Base-by-base conservation (phyloP, 1,139 yeast species). In the Martiniozyma asiatica region DNA sequence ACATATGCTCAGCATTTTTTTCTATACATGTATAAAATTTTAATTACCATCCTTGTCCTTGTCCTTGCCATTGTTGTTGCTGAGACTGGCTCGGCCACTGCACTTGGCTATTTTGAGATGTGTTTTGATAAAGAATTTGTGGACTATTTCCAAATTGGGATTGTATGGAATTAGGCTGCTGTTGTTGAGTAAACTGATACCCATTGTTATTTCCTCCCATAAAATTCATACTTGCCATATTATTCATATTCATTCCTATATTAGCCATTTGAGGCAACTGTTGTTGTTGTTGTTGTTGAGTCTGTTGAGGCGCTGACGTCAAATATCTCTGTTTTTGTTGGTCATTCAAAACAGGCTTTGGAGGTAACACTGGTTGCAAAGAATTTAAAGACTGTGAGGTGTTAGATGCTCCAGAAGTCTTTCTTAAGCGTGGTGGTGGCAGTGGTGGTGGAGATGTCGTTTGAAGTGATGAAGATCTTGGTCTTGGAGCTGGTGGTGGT, bases 341-440 rank as follows among this genome's bases (percentile, higher is more conserved):
- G 10, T 38, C 42, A 32, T 38, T 50, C 26, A 41, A 35, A 6
- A 41, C n/a, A 7, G 55, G 51, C 29, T 43, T 47, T 4, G 55
- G 52, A 9, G 55, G 62, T 1, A 72, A 65, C 1, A 67, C 67
- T 1, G 70, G 71, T 12, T 36, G 28, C 11, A 23, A 4, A 6
- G 21, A 14, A 17, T 14, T 24, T 11, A 6, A 22, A 2, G 62
- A 61, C 8, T 8, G 19, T 15, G 39, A 9, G 27, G 10, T 5
- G 27, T 38, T 4, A 43, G 27, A 9, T 5, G 41, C 36, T 8
- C 45, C 42, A 4, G 43, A 34, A 9, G 13, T 24, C 24, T 25
- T 36, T 15, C 37, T 34, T 4, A 37, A 24, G 20, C 55, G 39
- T 9, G 56, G 54, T 4, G 53, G 55, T 3, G 55, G 55, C 5